Conservation (phyloP, 345 rosid genomes). For the Mangifera indica region DNA sequence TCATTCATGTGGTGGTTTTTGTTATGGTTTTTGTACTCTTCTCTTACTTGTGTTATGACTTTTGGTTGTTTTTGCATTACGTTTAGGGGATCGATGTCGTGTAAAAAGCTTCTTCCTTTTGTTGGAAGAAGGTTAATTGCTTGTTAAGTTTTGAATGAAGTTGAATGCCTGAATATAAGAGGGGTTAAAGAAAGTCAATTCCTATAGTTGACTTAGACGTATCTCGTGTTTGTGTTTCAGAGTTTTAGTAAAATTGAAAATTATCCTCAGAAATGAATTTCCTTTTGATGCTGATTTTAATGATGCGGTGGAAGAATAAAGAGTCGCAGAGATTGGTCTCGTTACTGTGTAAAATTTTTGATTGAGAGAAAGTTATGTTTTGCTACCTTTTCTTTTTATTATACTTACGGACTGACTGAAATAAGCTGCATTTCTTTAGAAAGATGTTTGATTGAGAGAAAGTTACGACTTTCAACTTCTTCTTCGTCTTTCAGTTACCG, state of each 20-base stretch:
- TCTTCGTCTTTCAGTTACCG: not conserved
- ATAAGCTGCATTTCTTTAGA: no score
- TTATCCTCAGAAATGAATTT: not conserved
- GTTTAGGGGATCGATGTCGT: no score
- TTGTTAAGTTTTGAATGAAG: not conserved
- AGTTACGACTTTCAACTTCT: not conserved
- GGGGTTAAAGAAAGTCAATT: not conserved
- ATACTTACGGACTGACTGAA: no score
- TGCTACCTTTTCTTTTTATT: not conserved
- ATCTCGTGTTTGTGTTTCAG: not conserved
- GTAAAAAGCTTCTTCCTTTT: not conserved
- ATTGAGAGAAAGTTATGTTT: not conserved
- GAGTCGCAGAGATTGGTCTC: not conserved
- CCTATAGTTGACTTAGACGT: not conserved
- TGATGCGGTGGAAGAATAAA: not conserved
- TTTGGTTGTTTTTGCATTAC: not conserved
- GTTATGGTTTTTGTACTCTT: not conserved
- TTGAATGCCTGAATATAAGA: not conserved
- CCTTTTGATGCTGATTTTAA: not conserved
- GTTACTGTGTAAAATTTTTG: not conserved
- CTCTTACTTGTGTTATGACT: not conserved
- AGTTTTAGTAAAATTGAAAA: not conserved
- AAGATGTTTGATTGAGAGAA: not conserved
- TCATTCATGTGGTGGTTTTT: not conserved
- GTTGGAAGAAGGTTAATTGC: not conserved